Conservation (phyloP, 2,329 filamentous ascomycete genomes). For the Erysiphe neolycopersici region DNA sequence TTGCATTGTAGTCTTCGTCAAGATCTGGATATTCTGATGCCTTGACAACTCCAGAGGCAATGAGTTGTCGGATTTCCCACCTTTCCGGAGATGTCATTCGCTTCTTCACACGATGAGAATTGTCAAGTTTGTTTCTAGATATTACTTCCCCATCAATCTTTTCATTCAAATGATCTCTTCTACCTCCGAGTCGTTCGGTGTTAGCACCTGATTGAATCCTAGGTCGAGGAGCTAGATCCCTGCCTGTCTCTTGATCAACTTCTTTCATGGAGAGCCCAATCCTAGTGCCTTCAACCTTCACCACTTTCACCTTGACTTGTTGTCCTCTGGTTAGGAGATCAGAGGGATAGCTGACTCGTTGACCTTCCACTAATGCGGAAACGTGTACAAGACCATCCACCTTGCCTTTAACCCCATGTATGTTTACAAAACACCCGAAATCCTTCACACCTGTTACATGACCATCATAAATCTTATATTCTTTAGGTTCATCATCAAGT, state of each 20-base stretch:
- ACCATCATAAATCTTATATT: constrained; percentile 76
- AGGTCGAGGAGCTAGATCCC: constrained; percentile 53
- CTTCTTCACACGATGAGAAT: constrained; percentile 44
- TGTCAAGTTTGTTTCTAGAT: constrained; percentile 29
- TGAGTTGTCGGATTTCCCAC: constrained; percentile 93
- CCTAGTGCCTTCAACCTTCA: constrained; percentile 55
- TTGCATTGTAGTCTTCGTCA: constrained; percentile 79
- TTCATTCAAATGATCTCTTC: constrained; percentile 28
- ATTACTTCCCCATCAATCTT: constrained; percentile 26
- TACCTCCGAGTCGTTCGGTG: constrained; percentile 49
- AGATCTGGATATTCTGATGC: constrained; percentile 85
- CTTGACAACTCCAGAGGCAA: constrained; percentile 80
- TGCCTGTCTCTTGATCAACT: constrained; percentile 70
- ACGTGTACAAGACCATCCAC: constrained; percentile 87
- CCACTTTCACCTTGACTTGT: constrained; percentile 73
- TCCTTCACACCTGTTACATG: constrained; percentile 81
- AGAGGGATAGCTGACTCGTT: constrained; percentile 72
- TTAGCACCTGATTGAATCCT: constrained; percentile 77
- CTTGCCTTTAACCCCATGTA: constrained; percentile 67
- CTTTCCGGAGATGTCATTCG: constrained; percentile 87
- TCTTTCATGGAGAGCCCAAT: constrained; percentile 94
- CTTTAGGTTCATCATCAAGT: constrained; percentile 52
- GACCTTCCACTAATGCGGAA: constrained; percentile 61
- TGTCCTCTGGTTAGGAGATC: constrained; percentile 64
- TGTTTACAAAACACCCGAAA: constrained; percentile 83